These are phyloP conservation scores for Trichoderma asperelloides DNA, from an alignment of 495 filamentous ascomycete species.

Conservation along the genomic window DNA sequence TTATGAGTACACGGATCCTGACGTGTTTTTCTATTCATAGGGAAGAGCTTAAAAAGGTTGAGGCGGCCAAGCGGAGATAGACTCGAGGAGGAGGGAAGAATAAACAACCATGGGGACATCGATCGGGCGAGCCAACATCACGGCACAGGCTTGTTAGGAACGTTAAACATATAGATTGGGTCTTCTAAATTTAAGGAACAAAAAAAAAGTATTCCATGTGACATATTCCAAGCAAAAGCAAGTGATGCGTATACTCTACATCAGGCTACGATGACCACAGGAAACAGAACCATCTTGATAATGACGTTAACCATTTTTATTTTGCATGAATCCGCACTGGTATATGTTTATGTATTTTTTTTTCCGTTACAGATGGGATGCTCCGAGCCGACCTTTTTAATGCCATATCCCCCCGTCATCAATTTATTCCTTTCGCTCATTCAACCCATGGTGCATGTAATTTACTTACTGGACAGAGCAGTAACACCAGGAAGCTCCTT, in stretches of 20 bases:
- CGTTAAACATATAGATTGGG: conserved; percentile 11
- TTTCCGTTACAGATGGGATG: conserved; percentile 10
- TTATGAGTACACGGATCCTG: conserved; percentile 14
- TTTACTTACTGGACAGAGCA: conserved; percentile 76
- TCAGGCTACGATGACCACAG: neutral
- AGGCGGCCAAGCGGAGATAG: conserved; percentile 53
- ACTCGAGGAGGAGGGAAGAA: neutral
- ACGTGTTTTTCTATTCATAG: conserved; percentile 35
- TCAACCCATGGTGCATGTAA: conserved; percentile 11
- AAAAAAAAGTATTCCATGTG: neutral
- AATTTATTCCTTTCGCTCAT: conserved; percentile 1
- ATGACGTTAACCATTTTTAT: neutral
- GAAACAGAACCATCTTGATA: too few relatives aligned
- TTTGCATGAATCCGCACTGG: neutral
- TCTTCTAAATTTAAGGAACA: neutral
- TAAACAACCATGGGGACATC: neutral
- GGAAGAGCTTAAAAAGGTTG: conserved; percentile 93
- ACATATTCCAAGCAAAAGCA: neutral
- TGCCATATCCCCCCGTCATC: conserved; percentile 11
- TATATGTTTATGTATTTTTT: conserved; percentile 21
- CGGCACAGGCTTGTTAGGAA: conserved; percentile 3
- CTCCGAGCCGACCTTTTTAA: conserved; percentile 3
- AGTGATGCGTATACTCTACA: neutral
- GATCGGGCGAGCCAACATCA: neutral
- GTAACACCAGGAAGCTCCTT: conserved; percentile 92